Conservation (phyloP, 805 yeast species). For the Torulaspora gathmanii region DNA sequence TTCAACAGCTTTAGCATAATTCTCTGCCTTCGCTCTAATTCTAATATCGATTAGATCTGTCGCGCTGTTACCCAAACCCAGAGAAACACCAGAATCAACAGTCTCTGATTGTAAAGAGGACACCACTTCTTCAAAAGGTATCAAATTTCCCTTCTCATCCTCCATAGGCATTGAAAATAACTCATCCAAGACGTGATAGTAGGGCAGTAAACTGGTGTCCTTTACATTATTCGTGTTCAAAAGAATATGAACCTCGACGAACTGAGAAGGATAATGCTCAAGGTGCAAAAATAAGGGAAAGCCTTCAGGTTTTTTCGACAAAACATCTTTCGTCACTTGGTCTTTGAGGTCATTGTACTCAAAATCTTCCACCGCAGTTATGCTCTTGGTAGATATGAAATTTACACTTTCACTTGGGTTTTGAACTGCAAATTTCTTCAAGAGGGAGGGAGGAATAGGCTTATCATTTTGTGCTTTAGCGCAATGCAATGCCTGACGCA, state of each 20-base stretch:
- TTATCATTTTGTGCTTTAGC: conserved; percentile 67
- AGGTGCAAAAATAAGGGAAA: conserved; percentile 70
- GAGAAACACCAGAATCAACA: conserved; percentile 50
- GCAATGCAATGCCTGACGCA: conserved; percentile 47
- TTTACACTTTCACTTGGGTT: conserved; percentile 64
- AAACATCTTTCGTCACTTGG: conserved; percentile 27
- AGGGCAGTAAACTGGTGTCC: conserved; percentile 50
- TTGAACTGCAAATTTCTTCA: conserved; percentile 61
- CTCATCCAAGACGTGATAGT: conserved; percentile 60
- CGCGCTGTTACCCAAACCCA: conserved; percentile 55
- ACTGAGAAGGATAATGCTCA: conserved; percentile 76
- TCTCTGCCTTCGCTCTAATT: conserved; percentile 54
- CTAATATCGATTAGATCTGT: conserved; percentile 62
- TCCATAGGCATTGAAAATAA: conserved; percentile 69
- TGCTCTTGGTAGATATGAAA: conserved; percentile 65
- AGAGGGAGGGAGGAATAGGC: conserved; percentile 68
- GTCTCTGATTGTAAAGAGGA: conserved; percentile 69
- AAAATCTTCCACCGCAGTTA: conserved; percentile 50
- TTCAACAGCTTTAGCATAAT: conserved; percentile 63
- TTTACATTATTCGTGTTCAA: conserved; percentile 52
- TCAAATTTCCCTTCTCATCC: conserved; percentile 52
- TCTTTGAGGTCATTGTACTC: conserved; percentile 34
- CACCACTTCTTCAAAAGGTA: conserved; percentile 74
- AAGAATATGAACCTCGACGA: conserved; percentile 61
- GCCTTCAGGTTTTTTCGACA: conserved; percentile 38